Conservation (phyloP, 352 stramenopile species). For the Phytophthora cactorum region DNA sequence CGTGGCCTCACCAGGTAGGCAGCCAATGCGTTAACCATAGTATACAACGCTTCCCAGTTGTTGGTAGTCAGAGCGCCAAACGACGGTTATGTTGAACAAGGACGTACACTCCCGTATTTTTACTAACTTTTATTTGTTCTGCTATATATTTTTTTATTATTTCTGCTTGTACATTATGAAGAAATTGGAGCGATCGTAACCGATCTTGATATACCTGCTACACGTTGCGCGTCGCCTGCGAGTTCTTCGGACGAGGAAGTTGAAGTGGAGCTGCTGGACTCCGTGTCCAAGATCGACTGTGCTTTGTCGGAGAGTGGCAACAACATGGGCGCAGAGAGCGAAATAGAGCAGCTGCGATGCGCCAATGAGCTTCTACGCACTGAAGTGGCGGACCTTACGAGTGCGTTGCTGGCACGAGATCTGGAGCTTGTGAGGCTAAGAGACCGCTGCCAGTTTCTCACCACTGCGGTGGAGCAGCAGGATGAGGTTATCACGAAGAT, state of each 20-base stretch:
- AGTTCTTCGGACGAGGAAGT: slow-evolving; percentile 31
- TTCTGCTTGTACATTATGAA: background rate
- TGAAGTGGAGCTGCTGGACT: slow-evolving; percentile 36
- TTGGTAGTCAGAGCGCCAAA: background rate
- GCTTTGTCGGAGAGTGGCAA: slow-evolving; percentile 15
- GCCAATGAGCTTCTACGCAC: slow-evolving; percentile 59
- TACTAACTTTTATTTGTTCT: background rate
- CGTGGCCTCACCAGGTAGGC: background rate
- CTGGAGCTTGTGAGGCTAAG: slow-evolving; percentile 72
- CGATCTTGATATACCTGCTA: background rate
- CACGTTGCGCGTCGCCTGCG: background rate
- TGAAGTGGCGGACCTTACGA: slow-evolving; percentile 70
- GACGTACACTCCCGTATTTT: background rate
- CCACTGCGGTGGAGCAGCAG: slow-evolving; percentile 71
- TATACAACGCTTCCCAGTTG: background rate
- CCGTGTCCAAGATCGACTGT: slow-evolving; percentile 31
- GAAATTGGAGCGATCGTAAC: background rate
- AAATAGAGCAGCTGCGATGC: slow-evolving; percentile 37
- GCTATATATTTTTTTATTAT: background rate
- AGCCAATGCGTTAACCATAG: background rate
- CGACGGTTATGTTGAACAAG: slow-evolving; percentile 3
- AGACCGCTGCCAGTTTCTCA: slow-evolving; percentile 70
- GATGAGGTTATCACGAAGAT: slow-evolving; percentile 84
- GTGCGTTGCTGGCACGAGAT: slow-evolving; percentile 73
- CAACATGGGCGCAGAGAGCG: slow-evolving; percentile 12